Conservation (phyloP, 2,329 filamentous ascomycete genomes). For the Esteya vermicola region DNA sequence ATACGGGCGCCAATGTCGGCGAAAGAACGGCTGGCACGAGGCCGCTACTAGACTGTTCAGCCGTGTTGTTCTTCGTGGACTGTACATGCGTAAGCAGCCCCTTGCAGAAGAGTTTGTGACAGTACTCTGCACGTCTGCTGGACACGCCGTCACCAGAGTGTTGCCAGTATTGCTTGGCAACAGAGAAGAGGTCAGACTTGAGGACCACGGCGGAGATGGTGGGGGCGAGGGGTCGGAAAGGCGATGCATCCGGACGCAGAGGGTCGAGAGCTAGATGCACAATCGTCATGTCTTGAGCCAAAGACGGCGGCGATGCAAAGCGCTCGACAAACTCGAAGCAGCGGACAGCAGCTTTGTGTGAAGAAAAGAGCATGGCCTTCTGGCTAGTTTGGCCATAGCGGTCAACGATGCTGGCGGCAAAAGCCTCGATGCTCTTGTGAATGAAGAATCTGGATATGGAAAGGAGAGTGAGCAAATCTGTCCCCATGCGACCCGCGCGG, state of each 20-base stretch:
- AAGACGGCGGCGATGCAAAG: slow-evolving; percentile 35
- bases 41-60: background rate
- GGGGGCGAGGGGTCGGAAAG: slow-evolving; percentile 41
- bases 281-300: slow-evolving; percentile 33
- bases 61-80: background rate
- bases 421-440: slow-evolving; percentile 64
- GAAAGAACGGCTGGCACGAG: background rate
- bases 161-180: slow-evolving; percentile 95
- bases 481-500: too few species aligned
- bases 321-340: slow-evolving; percentile 60
- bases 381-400: slow-evolving; percentile 48
- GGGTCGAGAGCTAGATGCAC: slow-evolving; percentile 51
- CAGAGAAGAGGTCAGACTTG: slow-evolving; percentile 47
- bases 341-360: slow-evolving; percentile 49
- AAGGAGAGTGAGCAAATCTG: too few species aligned
- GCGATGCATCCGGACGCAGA: slow-evolving; percentile 33
- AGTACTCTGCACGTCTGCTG: slow-evolving; percentile 84
- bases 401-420: slow-evolving; percentile 53
- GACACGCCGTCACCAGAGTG: slow-evolving; percentile 88
- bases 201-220: slow-evolving; percentile 59
- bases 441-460: slow-evolving; percentile 62
- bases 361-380: slow-evolving; percentile 74
- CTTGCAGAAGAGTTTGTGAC: slow-evolving; percentile 58
- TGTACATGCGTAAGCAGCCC: slow-evolving; percentile 34
- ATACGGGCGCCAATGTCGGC: background rate